Conservation (phyloP, 2,329 filamentous ascomycete species). For the Zopfia rhizophila region DNA sequence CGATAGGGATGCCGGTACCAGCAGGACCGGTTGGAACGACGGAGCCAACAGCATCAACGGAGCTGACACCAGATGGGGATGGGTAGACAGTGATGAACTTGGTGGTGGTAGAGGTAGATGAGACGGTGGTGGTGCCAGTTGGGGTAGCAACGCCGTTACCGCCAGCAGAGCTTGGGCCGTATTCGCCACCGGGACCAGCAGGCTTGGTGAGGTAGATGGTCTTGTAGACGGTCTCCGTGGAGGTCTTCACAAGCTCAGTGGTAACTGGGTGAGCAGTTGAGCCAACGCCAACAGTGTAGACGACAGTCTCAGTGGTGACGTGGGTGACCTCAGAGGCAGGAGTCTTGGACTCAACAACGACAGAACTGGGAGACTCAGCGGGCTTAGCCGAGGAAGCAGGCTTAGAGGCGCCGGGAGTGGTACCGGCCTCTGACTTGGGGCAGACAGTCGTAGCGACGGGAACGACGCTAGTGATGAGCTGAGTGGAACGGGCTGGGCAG, state of each 20-base stretch:
- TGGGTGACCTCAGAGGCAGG: slow-evolving; percentile 41
- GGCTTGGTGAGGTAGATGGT: slow-evolving; percentile 44
- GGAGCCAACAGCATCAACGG: slow-evolving; percentile 2
- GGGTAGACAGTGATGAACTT: slow-evolving; percentile 48
- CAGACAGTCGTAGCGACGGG: slow-evolving; percentile 58
- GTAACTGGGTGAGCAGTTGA: slow-evolving; percentile 58
- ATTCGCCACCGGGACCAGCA: slow-evolving; percentile 17
- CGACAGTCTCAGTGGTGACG: slow-evolving; percentile 54
- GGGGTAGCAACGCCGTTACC: slow-evolving; percentile 15
- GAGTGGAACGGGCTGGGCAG: slow-evolving; percentile 50
- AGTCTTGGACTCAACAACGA: slow-evolving; percentile 23
- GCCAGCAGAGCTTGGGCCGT: neutral
- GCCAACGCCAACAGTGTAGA: slow-evolving; percentile 54
- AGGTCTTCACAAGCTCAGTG: slow-evolving; percentile 43
- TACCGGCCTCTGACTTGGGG: slow-evolving; percentile 35
- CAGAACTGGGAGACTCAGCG: slow-evolving; percentile 10
- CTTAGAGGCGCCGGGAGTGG: slow-evolving; percentile 26
- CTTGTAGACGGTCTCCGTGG: slow-evolving; percentile 46
- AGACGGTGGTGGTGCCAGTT: slow-evolving; percentile 40
- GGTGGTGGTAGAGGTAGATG: slow-evolving; percentile 47
- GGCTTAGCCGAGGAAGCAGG: slow-evolving; percentile 21
- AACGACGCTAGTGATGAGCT: slow-evolving; percentile 53
- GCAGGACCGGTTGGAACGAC: slow-evolving; percentile 10
- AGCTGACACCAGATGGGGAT: slow-evolving; percentile 19
- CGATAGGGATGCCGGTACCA: slow-evolving; percentile 28